These are phyloP conservation scores for Cyberlindnera subsufficiens DNA, from an alignment of 805 yeast species.

Conservation along the genomic window DNA sequence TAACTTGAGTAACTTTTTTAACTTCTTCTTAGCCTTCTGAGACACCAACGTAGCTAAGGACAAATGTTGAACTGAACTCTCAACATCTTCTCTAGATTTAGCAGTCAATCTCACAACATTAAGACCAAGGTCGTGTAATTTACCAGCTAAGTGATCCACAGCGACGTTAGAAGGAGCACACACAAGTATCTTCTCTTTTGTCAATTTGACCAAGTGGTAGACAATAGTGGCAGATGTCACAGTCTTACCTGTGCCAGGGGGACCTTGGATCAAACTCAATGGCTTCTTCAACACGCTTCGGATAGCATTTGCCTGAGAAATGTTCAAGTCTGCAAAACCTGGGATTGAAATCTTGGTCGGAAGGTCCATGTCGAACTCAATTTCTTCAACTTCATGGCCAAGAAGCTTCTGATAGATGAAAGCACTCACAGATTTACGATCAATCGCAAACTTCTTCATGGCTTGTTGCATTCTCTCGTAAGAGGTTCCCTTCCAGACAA, in stretches of 20 bases:
- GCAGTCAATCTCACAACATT: conserved; percentile 77
- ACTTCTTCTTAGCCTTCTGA: conserved; percentile 43
- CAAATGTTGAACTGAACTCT: conserved; percentile 50
- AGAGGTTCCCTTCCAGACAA: conserved; percentile 84
- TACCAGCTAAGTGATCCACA: conserved; percentile 81
- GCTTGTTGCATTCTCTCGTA: conserved; percentile 83
- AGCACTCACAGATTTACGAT: conserved; percentile 63
- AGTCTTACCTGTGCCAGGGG: conserved; percentile 96
- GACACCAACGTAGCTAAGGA: conserved; percentile 52
- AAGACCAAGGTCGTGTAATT: conserved; percentile 64
- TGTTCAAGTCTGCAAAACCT: conserved; percentile 63
- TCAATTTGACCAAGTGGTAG: conserved; percentile 61
- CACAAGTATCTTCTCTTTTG: conserved; percentile 64
- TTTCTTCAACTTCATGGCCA: conserved; percentile 70
- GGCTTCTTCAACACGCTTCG: conserved; percentile 63
- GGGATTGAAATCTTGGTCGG: conserved; percentile 61
- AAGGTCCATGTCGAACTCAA: conserved; percentile 53
- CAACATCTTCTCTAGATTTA: conserved; percentile 74
- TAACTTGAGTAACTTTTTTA: conserved; percentile 51
- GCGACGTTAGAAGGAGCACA: conserved; percentile 97
- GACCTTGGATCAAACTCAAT: conserved; percentile 83
- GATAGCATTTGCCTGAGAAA: conserved; percentile 77
- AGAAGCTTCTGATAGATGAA: conserved; percentile 71
- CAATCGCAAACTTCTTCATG: conserved; percentile 62
- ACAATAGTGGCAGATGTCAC: conserved; percentile 88